These are phyloP conservation scores for Myxozyma mucilagina DNA, from an alignment of 805 yeast species.

Conservation along the genomic window DNA sequence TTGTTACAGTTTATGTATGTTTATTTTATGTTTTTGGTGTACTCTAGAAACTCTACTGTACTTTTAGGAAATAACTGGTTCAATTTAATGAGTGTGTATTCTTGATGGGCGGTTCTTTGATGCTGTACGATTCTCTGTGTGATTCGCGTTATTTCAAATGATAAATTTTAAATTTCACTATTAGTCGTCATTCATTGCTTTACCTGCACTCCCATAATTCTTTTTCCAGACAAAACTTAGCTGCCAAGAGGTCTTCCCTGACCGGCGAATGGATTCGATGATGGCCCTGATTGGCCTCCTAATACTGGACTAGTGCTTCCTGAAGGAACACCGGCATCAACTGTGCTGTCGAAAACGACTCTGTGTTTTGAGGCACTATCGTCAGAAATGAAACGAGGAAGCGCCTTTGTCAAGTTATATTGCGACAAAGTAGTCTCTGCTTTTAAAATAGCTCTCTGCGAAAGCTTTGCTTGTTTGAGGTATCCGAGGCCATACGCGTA, in stretches of 20 bases:
- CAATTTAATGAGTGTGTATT: background rate
- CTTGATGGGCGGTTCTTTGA: background rate
- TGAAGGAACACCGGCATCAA: conserved; percentile 31
- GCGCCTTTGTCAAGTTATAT: conserved; percentile 9
- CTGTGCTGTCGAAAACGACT: conserved; percentile 24
- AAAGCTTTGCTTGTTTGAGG: conserved; percentile 16
- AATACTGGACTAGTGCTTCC: conserved; percentile 27
- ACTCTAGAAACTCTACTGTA: background rate
- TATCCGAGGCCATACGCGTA: conserved; percentile 29
- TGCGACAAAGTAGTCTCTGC: conserved; percentile 13
- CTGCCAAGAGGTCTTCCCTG: conserved; percentile 24
- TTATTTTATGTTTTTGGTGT: background rate
- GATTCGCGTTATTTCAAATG: background rate
- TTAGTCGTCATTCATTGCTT: no score
- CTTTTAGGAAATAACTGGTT: background rate
- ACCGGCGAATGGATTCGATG: conserved; percentile 12
- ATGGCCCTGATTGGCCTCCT: conserved; percentile 5
- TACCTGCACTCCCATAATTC: no score
- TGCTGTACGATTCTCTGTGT: background rate
- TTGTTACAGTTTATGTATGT: background rate
- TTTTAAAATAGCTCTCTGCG: conserved; percentile 17
- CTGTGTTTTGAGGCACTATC: conserved; percentile 29
- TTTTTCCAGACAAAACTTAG: background rate
- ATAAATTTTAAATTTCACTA: background rate
- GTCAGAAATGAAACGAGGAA: conserved; percentile 29